Evolutionary conservation across 2,329 filamentous ascomycete genomes (phyloP), one percentile per base, ranked within the genome.

Genomic region (Mycosphaerella arachidis): DNA sequence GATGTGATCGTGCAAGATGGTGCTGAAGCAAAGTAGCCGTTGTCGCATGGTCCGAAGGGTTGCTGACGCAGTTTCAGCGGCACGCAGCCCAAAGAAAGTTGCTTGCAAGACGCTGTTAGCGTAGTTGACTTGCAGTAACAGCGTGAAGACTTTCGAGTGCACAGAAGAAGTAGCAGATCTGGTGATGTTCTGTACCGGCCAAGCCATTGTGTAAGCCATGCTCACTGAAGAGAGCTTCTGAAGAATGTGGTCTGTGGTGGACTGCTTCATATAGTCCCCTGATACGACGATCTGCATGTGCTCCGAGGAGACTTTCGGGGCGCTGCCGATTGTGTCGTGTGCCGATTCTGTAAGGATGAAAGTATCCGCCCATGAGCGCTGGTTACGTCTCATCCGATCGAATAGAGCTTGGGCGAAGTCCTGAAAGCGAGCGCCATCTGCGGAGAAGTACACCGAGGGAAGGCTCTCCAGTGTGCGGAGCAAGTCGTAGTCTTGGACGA

Each of bases 311-410:
- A 90, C 74, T 1, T 77, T 76, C 0, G 75, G 66, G 1, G 84
- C 68, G 0, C 70, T 71, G 5, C 78, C 80, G 71, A 91, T 92
- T 0, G 89, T 86, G 58, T 87, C 86, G 59, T 91, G 89, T 0
- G 88, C 86, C 1, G 91, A 76, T 65, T 92, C 90, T 0, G 89
- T 94, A 30, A 97, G 78, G 0, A 89, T 81, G 69, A 93, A 96
- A 20, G 86, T 84, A 72, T 97, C 91, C 62, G 88, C 87, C 74
- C 74, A 70, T 74, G 70, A 77, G 80, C 74, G 12, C 76, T 76
- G 53, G 74, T 46, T 35, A 12, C 58, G 79, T 66, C 94, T 89
- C 48, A 97, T 82, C 53, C 88, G 86, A 57, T 87, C 84, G 70
- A 96, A 96, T 1, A 97, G 73, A 12, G 83, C 82, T 29, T 81